Conservation (phyloP, 208 protist species). For the Phytomonas sp. region DNA sequence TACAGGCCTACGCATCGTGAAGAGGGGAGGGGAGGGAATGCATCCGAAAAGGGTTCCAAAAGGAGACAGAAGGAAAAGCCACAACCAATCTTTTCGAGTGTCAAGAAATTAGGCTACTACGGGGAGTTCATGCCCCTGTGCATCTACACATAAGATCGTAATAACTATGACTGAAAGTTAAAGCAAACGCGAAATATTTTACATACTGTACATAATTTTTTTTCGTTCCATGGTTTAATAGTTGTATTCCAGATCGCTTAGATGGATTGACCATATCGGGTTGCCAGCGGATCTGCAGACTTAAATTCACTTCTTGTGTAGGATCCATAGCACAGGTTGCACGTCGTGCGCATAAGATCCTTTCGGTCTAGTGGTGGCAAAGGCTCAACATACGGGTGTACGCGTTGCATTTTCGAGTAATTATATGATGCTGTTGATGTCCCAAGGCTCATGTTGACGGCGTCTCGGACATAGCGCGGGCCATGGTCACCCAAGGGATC, state of each 20-base stretch:
- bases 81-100: neutral
- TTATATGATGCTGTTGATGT: conserved; percentile 60
- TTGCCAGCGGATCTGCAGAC: conserved; percentile 41
- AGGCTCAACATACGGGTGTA: conserved; percentile 49
- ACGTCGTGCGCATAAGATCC: conserved; percentile 53
- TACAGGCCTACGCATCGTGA: neutral
- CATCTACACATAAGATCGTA: neutral
- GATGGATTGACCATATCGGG: conserved; percentile 36
- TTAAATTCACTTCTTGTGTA: conserved; percentile 20
- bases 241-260: conserved; percentile 6
- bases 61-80: conserved; percentile 1
- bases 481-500: conserved; percentile 50
- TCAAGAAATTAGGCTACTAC: neutral
- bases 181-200: neutral
- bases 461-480: conserved; percentile 53
- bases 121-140: neutral
- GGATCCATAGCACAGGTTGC: conserved; percentile 25
- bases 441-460: conserved; percentile 46
- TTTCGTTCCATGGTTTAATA: neutral
- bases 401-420: conserved; percentile 69
- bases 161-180: neutral
- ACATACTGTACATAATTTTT: neutral
- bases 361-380: conserved; percentile 57
- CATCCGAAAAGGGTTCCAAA: neutral
- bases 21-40: neutral